Percentiles rank a stretch among this genome's conserved stretches.
Conservation (phyloP, 331 rosid species). For the Malus hybrid region DNA sequence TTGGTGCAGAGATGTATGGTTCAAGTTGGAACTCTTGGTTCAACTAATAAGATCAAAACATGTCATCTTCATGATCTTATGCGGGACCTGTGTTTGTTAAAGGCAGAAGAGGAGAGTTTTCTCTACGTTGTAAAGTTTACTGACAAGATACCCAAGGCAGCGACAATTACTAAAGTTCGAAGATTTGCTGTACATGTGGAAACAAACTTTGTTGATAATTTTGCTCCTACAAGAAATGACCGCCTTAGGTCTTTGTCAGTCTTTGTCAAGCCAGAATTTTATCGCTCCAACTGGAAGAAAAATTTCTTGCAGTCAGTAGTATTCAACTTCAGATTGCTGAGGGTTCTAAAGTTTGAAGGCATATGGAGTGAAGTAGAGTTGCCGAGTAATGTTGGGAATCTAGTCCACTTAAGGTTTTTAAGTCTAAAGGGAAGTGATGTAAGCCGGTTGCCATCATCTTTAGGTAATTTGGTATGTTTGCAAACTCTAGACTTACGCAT, state of each 20-base stretch:
- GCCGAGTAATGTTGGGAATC: slow-evolving; percentile 17
- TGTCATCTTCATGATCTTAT: slow-evolving; percentile 3
- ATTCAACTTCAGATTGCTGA: slow-evolving; percentile 21
- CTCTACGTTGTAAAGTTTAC: background rate
- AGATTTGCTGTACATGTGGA: slow-evolving; percentile 25
- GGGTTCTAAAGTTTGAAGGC: slow-evolving; percentile 39
- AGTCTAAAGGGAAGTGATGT: rapidly evolving
- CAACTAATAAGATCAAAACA: background rate
- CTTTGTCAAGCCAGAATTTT: background rate
- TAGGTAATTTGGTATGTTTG: slow-evolving; percentile 32
- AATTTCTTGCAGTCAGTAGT: background rate
- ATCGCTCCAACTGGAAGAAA: background rate
- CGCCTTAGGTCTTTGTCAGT: background rate
- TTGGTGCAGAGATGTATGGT: background rate
- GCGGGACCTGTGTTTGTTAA: background rate
- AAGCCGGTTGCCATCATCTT: slow-evolving; percentile 11
- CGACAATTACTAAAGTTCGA: slow-evolving; percentile 13
- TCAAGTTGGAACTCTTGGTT: background rate
- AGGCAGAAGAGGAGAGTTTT: background rate
- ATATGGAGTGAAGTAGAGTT: rapidly evolving
- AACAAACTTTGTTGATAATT: background rate
- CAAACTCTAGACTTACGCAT: slow-evolving; percentile 27
- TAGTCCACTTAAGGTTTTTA: background rate
- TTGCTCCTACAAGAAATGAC: rapidly evolving
- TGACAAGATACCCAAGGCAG: background rate